Conservation (phyloP, 2,329 filamentous ascomycete genomes). For the Pseudogymnoascus sp. region DNA sequence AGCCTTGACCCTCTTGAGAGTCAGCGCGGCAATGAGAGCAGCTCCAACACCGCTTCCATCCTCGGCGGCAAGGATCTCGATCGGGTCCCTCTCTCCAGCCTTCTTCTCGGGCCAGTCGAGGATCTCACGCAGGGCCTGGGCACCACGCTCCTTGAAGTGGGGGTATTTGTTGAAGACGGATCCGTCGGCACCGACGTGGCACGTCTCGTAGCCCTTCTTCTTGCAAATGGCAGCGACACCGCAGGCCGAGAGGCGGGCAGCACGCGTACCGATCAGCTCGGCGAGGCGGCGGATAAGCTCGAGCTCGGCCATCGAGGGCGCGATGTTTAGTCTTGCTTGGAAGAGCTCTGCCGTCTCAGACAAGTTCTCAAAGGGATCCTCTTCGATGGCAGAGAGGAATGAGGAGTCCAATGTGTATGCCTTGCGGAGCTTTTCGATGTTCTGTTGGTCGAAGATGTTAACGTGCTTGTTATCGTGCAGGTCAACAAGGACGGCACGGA, state of each 20-base stretch:
- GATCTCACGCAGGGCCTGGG: slow-evolving; percentile 84
- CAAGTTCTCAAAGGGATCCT: slow-evolving; percentile 95
- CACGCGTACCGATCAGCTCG: slow-evolving; percentile 89
- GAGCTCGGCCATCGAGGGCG: slow-evolving; percentile 66
- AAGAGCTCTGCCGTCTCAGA: slow-evolving; percentile 81
- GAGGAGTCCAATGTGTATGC: slow-evolving; percentile 87
- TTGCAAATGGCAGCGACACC: slow-evolving; percentile 94
- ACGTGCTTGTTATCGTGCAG: slow-evolving; percentile 69
- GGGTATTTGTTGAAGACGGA: slow-evolving; percentile 99
- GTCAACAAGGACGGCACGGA: slow-evolving; percentile 79
- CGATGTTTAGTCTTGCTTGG: slow-evolving; percentile 63
- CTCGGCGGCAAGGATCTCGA: slow-evolving; percentile 83
- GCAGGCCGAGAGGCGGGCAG: slow-evolving; percentile 85
- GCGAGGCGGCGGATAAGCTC: slow-evolving; percentile 83
- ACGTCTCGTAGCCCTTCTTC: slow-evolving; percentile 83
- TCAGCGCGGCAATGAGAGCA: slow-evolving; percentile 76
- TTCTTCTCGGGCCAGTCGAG: slow-evolving; percentile 81
- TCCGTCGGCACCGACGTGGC: slow-evolving; percentile 93
- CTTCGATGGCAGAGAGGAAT: slow-evolving; percentile 87
- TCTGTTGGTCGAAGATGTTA: slow-evolving; percentile 75
- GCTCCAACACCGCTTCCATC: slow-evolving; percentile 97
- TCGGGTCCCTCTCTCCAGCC: slow-evolving; percentile 69
- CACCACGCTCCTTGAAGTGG: slow-evolving; percentile 90
- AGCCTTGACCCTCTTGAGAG: slow-evolving; percentile 53
- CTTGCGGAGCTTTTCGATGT: slow-evolving; percentile 71